Base-by-base conservation (phyloP, 2,329 filamentous ascomycete species). In the Exophiala viscosa region DNA sequence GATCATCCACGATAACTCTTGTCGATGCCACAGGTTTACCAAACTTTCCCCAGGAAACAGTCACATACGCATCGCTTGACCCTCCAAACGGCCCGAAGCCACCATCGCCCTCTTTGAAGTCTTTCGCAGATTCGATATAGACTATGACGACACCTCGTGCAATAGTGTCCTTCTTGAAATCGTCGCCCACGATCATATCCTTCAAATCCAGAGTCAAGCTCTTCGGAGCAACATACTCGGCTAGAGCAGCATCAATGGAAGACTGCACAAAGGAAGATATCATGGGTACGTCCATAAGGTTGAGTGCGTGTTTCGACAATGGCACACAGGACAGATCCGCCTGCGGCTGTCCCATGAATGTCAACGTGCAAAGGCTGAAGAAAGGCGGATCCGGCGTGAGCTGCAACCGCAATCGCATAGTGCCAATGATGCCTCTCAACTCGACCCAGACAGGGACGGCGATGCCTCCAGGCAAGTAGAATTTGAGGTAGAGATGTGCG, bases 41-140 rank as follows among this genome's bases (percentile, higher is more conserved):
- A 64, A 89, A 89, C 64, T 90, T 90, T 17, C 85, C 85, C 85
- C 86, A 90, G 1, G 82, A 85, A 6, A 88, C 82, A 1, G 83
- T 84, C 13, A 88, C 79, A 58, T 90, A 90, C 0, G 83, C 76
- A 67, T 90, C 87, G 8, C 85, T 82, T 5, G 82, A 81, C 7
- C 84, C 85, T 58, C 81, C 76, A 51, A 84, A 67, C 1, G 83
- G 73, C 0, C 82, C 83, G 32, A 88, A 71, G 1, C 79, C 78
- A 4, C 79, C 74, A 65, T 90, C 87, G 2, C 84, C 85, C 65
- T 85, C 79, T 63, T 87, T 88, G 72, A 90, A 89, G 33, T 82
- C 85, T 38, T 78, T 80, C 0, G 85, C 87, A 18, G 78, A 75
- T 63, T 84, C 83, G 65, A 90, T 84, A 39, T 78, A 78, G 8